These are phyloP conservation scores for Cantharellus anzutake DNA, from an alignment of 768 basidiomycete genomes.

Conservation along the genomic window DNA sequence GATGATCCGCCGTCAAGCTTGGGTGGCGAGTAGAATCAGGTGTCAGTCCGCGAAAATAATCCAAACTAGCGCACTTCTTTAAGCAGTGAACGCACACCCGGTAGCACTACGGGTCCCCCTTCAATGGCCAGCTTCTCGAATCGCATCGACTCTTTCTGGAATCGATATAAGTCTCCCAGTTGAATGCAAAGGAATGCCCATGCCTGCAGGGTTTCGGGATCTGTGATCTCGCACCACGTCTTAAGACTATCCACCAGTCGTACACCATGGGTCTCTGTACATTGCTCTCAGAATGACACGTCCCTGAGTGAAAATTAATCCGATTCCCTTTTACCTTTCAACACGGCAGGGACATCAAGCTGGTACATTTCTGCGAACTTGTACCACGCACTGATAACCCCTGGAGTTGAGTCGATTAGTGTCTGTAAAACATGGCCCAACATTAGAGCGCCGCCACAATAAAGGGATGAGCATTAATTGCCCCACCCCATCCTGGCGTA, in stretches of 20 bases:
- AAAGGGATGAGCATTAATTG: background rate
- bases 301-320: too few species aligned
- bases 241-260: slow-evolving; percentile 56
- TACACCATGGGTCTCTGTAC: slow-evolving; percentile 46
- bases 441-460: background rate
- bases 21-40: background rate
- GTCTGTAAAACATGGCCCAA: slow-evolving; percentile 17
- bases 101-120: slow-evolving; percentile 36
- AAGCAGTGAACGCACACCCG: slow-evolving; percentile 42
- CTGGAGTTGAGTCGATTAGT: slow-evolving; percentile 67
- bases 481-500: background rate
- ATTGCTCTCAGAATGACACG: background rate
- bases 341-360: slow-evolving; percentile 14
- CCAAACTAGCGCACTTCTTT: slow-evolving; percentile 23
- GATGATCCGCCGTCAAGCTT: slow-evolving; percentile 3
- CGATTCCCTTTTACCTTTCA: slow-evolving; percentile 13
- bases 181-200: background rate
- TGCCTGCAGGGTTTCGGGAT: slow-evolving; percentile 20
- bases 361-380: slow-evolving; percentile 43
- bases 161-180: background rate
- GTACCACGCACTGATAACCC: slow-evolving; percentile 61
- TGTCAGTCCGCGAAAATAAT: background rate
- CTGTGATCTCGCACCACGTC: slow-evolving; percentile 43
- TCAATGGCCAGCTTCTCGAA: slow-evolving; percentile 62
- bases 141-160: slow-evolving; percentile 45